Percentiles rank a stretch among this genome's conserved stretches.
Evolutionary conservation across 139 green algal species (phyloP).

Genomic region (Volvox africanus): DNA sequence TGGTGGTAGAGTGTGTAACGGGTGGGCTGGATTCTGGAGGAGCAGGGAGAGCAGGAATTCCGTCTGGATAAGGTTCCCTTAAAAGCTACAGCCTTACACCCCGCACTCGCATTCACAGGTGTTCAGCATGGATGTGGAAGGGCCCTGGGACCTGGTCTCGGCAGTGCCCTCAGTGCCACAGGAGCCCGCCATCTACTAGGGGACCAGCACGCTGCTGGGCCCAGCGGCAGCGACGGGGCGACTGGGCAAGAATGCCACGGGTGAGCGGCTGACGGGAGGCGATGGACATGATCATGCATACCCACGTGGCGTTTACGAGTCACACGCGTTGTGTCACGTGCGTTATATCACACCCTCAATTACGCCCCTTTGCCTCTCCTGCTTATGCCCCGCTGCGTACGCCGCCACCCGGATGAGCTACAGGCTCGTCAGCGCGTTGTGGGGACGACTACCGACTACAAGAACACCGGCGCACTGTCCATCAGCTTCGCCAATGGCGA

Average conservation of each 20-base stretch:
- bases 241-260: background rate
- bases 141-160: constrained; percentile 48
- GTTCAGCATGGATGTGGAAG: constrained; percentile 41
- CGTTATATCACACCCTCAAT: no score
- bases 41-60: no score
- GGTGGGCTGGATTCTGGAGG: no score
- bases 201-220: constrained; percentile 44
- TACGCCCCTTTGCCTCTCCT: no score
- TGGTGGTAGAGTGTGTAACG: no score
- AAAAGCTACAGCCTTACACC: no score
- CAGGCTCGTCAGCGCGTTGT: constrained; percentile 44
- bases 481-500: constrained; percentile 58
- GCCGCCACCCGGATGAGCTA: no score
- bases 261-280: background rate
- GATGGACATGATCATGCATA: no score
- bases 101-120: constrained; percentile 2
- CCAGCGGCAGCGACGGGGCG: background rate
- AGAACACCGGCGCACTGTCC: constrained; percentile 26
- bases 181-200: constrained; percentile 56
- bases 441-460: constrained; percentile 46
- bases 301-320: no score
- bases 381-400: no score
- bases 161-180: constrained; percentile 47
- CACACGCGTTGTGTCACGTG: no score
- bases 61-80: no score